Evolutionary conservation across 2,329 filamentous ascomycete species (phyloP), one percentile per base, ranked within the genome.

Genomic region (Diaporthe vaccinii): DNA sequence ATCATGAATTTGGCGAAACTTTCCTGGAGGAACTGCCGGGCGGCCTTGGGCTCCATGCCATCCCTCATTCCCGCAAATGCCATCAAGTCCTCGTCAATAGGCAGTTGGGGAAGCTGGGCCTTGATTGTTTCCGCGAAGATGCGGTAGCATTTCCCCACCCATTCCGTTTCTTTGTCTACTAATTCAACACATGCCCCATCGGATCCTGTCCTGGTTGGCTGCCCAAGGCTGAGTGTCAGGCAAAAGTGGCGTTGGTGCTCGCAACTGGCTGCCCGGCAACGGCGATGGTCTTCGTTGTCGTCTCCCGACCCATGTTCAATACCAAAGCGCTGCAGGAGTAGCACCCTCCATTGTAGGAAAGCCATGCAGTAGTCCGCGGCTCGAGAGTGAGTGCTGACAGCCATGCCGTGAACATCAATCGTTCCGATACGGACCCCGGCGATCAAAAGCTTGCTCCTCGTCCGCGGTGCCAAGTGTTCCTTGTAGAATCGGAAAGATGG

Each of bases 1-100:
- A 71, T 71, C 68, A 71, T 71, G 39, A 49, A 46, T 39, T 71
- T 53, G 9, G 36, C 68, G n/a, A 58, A 71, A 7, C 31, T 36
- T 9, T 71, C 53, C n/a, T 71, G 68, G 5, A 71, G 53, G n/a
- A 71, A 31, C 7, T 46, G 36, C 3, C 68, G 39, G 8, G 55
- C 22, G 12, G 14, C 8, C 17, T 39, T 53, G 9, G 51, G 51
- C 14, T 39, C 31, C 22, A 58, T 53, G 39, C 17, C 15, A 25
- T 41, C 34, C 22, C 15, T 7, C 68, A 17, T 8, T 2, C 59
- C 51, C n/a, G 51, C 6, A 20, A 58, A 44, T 39, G 51, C 51
- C 22, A 22, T 51, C 14, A 71, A 39, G 9, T 59, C 68, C 34
- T 20, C 25, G 8, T 71, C 68, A 12, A 71, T 55, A 22, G 53